Percentiles rank a stretch among this genome's conserved stretches.
These are phyloP conservation scores for Polyrhizophydium stewartii DNA, from an alignment of 371 early-diverging fungal genomes.

Conservation along the genomic window DNA sequence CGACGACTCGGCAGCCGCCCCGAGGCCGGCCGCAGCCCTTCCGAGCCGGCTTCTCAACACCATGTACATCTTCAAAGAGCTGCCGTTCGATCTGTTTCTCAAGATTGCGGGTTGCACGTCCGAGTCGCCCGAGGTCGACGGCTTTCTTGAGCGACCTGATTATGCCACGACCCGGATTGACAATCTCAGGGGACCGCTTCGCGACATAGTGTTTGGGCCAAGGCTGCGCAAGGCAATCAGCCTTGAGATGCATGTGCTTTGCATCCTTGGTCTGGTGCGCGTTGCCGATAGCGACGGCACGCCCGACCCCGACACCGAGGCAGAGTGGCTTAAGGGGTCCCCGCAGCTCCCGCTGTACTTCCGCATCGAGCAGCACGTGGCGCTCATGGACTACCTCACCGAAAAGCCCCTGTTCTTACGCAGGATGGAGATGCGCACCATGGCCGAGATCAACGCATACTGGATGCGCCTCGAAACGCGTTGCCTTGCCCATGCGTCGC, in stretches of 20 bases:
- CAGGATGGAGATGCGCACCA: background rate
- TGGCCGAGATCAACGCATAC: background rate
- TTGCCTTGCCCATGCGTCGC: background rate
- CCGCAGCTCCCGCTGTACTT: background rate
- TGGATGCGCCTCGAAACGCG: background rate
- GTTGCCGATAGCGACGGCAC: background rate
- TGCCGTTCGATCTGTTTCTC: constrained; percentile 34
- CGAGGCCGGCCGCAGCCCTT: too few species aligned
- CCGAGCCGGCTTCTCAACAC: constrained; percentile 16
- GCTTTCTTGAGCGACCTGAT: constrained; percentile 13
- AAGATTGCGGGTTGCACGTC: constrained; percentile 21
- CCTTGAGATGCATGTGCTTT: constrained; percentile 2
- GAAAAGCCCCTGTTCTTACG: background rate
- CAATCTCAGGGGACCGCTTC: constrained; percentile 17
- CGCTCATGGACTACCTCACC: background rate
- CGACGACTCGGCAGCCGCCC: too few species aligned
- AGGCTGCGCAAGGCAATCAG: constrained; percentile 4
- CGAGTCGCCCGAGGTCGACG: constrained; percentile 13
- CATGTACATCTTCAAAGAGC: constrained; percentile 10
- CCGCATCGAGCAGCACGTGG: background rate
- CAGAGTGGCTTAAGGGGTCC: background rate
- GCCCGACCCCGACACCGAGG: background rate
- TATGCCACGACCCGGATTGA: constrained; percentile 11
- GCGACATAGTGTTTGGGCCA: constrained; percentile 8
- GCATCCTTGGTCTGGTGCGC: background rate